These are phyloP conservation scores for Chondrostereum purpureum DNA, from an alignment of 1,284 basidiomycete species.

Conservation along the genomic window DNA sequence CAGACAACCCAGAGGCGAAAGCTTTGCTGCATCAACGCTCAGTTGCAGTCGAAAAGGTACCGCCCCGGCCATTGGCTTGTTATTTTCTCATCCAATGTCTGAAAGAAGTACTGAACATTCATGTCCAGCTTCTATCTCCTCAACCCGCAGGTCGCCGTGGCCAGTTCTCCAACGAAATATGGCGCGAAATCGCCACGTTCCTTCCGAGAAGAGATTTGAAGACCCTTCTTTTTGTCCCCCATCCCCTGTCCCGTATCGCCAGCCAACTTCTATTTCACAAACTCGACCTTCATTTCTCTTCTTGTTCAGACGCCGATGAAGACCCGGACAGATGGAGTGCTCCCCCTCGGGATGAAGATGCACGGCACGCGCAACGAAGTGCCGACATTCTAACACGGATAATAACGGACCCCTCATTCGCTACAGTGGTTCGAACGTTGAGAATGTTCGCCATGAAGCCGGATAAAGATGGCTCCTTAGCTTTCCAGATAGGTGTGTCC, in stretches of 20 bases:
- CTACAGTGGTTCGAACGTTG: slow-evolving; percentile 49
- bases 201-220: slow-evolving; percentile 62
- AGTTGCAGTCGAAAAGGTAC: slow-evolving; percentile 39
- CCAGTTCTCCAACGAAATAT: slow-evolving; percentile 62
- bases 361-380: slow-evolving; percentile 54
- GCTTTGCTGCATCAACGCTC: slow-evolving; percentile 48
- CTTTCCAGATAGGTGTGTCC: slow-evolving; percentile 59
- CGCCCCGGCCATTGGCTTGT: too few species aligned
- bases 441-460: slow-evolving; percentile 48
- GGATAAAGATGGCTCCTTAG: slow-evolving; percentile 42
- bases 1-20: slow-evolving; percentile 62
- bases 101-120: slow-evolving; percentile 1
- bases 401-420: slow-evolving; percentile 54
- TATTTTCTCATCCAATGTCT: not conserved
- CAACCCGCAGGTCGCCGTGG: slow-evolving; percentile 31
- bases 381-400: slow-evolving; percentile 66
- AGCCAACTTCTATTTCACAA: slow-evolving; percentile 60
- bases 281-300: slow-evolving; percentile 52
- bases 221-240: slow-evolving; percentile 55
- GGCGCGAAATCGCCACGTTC: slow-evolving; percentile 60
- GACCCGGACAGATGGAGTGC: slow-evolving; percentile 20
- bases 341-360: slow-evolving; percentile 26
- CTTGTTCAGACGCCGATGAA: slow-evolving; percentile 23
- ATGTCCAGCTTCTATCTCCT: slow-evolving; percentile 16
- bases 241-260: slow-evolving; percentile 60